Conservation (phyloP, 2,329 filamentous ascomycete genomes). For the Ascochyta koolunga region DNA sequence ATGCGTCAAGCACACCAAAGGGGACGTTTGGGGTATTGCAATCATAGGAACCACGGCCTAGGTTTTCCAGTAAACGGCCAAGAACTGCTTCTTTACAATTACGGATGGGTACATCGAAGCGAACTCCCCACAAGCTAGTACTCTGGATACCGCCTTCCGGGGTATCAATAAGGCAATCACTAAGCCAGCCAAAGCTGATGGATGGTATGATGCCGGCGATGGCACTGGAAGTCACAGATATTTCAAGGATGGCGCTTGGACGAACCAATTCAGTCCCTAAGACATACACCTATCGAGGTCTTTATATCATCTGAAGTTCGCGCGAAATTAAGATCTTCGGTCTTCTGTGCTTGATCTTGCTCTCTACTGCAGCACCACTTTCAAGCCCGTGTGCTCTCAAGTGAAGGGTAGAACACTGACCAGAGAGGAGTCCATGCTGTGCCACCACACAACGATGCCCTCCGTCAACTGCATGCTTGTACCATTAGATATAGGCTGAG, state of each 20-base stretch:
- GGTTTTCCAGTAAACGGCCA: background rate
- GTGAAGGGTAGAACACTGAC: background rate
- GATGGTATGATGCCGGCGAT: background rate
- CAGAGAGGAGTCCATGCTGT: background rate
- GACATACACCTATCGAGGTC: background rate
- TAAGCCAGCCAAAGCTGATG: background rate
- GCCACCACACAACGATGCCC: background rate
- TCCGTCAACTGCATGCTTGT: background rate
- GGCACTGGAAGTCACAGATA: background rate
- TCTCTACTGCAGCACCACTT: background rate
- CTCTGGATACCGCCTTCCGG: background rate
- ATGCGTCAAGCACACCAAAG: background rate
- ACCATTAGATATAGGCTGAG: background rate
- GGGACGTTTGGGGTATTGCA: background rate
- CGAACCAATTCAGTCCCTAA: background rate
- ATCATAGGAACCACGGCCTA: background rate
- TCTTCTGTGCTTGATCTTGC: background rate
- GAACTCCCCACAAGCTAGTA: background rate
- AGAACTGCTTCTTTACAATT: background rate
- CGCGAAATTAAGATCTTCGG: background rate
- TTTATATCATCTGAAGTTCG: background rate
- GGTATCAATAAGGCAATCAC: background rate
- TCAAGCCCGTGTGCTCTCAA: background rate
- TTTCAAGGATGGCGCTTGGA: background rate
- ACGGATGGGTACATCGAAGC: background rate